phyloP scores from a whole-genome alignment of 169 alveolate genomes.

The Plasmodium adleri region DNA sequence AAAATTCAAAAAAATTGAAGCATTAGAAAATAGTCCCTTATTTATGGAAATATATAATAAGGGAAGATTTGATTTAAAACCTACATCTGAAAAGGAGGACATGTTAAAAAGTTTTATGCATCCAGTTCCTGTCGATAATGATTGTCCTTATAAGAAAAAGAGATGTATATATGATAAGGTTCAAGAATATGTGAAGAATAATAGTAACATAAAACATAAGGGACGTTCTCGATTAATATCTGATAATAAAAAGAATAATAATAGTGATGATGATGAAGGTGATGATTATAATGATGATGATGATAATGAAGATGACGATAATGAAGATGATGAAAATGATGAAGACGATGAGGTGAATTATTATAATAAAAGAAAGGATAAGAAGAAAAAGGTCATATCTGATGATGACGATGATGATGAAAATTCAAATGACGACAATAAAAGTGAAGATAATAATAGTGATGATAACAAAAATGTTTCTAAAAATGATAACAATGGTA shows the following conservation, averaged over 20 bases:
- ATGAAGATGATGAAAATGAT: conserved; percentile 40
- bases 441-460: not conserved
- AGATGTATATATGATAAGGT: conserved; percentile 77
- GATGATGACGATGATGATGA: conserved; percentile 13
- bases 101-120: conserved; percentile 65
- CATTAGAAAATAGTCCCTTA: conserved; percentile 61
- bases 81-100: conserved; percentile 69
- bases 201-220: conserved; percentile 18
- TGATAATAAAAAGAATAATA: conserved; percentile 50
- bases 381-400: conserved; percentile 24
- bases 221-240: not conserved
- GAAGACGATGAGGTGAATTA: conserved; percentile 13
- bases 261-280: conserved; percentile 15
- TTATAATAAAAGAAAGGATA: conserved; percentile 40
- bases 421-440: not conserved
- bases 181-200: conserved; percentile 58
- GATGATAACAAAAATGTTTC: not conserved
- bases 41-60: conserved; percentile 67
- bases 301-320: conserved; percentile 28
- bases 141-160: conserved; percentile 77
- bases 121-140: conserved; percentile 66
- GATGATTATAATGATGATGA: not conserved
- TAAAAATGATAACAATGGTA: not conserved
- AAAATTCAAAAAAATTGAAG: conserved; percentile 68
- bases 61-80: conserved; percentile 74